Base-by-base conservation (phyloP, 192 early-diverging fungal species). In the Chytriomyces hyalinus region DNA sequence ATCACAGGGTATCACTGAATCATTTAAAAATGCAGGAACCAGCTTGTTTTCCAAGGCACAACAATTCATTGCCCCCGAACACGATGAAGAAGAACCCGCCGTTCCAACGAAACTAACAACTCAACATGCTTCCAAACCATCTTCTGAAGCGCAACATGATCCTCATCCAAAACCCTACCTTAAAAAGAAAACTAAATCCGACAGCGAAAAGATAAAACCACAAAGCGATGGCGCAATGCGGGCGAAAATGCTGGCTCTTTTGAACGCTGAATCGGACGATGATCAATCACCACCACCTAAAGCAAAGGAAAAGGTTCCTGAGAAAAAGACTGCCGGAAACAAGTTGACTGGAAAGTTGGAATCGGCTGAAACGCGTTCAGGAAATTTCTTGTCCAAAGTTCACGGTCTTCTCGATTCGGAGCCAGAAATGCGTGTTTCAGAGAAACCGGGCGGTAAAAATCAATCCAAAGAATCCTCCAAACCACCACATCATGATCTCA, bases 231-330 rank as follows among this genome's bases (percentile, higher is more conserved):
- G 36, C 36, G 36, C 36, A 36, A 3, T 36, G 36, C 36, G 36
- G 36, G 45, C 8, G 20, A 57, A 61, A 73, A 13, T 73, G 61
- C 63, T 57, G 44, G 1, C 60, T 73, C 11, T 17, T 73, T 10
- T 9, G 22, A 17, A 15, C 36, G 1, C 36, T 2, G 36, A 4
- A 2, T 36, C 53, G 13, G 13, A 57, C 53, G 20, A 57, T 13
- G 53, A 57, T 1, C 53, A 13, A 57, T 26, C 24, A 26, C 24
- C 24, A 26, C 24, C 24, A 26, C 20, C 53, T 1, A 20, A 57
- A 57, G 3, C 36, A 36, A 36, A 36, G 36, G 36, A 36, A 36
- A 36, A 36, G 36, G 4, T 36, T 36, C 3, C 36, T 36, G 36
- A 36, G 36, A 36, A 36, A 4, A 36, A 36, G 36, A 3, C 36